phyloP scores from a whole-genome alignment of 1,284 basidiomycete genomes.

The Ceratorhiza oryzae-sativae region DNA sequence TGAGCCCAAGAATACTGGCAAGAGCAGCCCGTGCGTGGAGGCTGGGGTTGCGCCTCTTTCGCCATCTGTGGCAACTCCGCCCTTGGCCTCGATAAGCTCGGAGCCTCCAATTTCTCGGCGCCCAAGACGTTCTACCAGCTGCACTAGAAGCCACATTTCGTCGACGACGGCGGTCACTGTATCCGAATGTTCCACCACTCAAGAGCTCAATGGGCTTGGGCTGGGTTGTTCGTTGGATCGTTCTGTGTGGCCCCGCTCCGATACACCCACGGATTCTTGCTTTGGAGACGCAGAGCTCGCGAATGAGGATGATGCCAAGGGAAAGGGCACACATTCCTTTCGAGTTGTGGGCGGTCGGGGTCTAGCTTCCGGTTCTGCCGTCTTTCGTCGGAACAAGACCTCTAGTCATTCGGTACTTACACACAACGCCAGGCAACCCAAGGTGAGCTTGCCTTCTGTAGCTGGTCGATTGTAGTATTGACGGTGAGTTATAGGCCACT shows the following conservation, averaged over 20 bases:
- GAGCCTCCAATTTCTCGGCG: neutral
- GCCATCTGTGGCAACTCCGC: neutral
- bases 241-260: slow-evolving; percentile 18
- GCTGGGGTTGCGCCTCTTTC: neutral
- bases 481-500: neutral
- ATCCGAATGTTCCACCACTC: slow-evolving; percentile 33
- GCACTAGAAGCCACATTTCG: slow-evolving; percentile 31
- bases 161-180: slow-evolving; percentile 33
- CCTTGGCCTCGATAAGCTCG: neutral
- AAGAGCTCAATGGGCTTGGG: slow-evolving; percentile 19
- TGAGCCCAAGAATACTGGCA: slow-evolving; percentile 2
- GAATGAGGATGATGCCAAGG: neutral
- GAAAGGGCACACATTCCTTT: neutral
- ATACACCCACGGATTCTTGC: slow-evolving; percentile 25
- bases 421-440: slow-evolving; percentile 19
- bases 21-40: slow-evolving; percentile 9
- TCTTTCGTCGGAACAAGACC: neutral
- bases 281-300: slow-evolving; percentile 9
- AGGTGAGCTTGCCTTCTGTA: neutral
- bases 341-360: neutral
- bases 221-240: slow-evolving; percentile 19
- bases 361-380: neutral
- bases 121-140: slow-evolving; percentile 17
- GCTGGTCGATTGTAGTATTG: neutral
- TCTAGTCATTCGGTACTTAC: neutral